Evolutionary conservation across 2,329 filamentous ascomycete species (phyloP).

Genomic region (Epichloe glyceriae): DNA sequence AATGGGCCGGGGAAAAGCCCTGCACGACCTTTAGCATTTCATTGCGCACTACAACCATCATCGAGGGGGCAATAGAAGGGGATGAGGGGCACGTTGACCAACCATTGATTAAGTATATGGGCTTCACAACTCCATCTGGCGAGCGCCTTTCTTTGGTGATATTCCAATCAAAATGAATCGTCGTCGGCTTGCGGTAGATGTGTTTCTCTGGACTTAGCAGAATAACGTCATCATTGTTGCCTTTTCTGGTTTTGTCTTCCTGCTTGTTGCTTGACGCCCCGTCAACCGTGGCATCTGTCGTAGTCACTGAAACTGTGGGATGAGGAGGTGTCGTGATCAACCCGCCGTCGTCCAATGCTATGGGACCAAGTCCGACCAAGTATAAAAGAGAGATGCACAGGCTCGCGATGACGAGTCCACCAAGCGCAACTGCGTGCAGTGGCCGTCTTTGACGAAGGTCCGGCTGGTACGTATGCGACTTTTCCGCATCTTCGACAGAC

Average conservation of each 20-base stretch:
- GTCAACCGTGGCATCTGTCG: not conserved
- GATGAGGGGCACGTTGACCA: not conserved
- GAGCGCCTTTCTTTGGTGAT: slow-evolving; percentile 24
- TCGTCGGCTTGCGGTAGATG: slow-evolving; percentile 20
- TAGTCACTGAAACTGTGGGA: not conserved
- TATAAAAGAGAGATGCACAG: not conserved
- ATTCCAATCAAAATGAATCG: slow-evolving; percentile 23
- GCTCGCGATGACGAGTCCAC: not conserved
- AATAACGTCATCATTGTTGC: slow-evolving; percentile 3
- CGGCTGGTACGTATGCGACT: not conserved
- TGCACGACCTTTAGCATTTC: not conserved
- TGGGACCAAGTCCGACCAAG: not conserved
- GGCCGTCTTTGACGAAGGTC: not conserved
- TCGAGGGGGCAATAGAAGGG: not conserved
- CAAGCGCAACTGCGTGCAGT: not conserved
- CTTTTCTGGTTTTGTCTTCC: not conserved
- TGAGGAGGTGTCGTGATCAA: not conserved
- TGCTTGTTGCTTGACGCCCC: not conserved
- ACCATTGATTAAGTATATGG: slow-evolving; percentile 37
- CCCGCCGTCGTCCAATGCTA: not conserved
- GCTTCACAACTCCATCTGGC: slow-evolving; percentile 37
- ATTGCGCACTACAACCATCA: not conserved
- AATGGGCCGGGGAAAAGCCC: slow-evolving; percentile 30
- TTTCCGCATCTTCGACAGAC: not conserved
- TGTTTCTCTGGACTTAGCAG: slow-evolving; percentile 32